Base-by-base conservation (phyloP, 768 basidiomycete genomes). In the Rhizopogon vesiculosus region DNA sequence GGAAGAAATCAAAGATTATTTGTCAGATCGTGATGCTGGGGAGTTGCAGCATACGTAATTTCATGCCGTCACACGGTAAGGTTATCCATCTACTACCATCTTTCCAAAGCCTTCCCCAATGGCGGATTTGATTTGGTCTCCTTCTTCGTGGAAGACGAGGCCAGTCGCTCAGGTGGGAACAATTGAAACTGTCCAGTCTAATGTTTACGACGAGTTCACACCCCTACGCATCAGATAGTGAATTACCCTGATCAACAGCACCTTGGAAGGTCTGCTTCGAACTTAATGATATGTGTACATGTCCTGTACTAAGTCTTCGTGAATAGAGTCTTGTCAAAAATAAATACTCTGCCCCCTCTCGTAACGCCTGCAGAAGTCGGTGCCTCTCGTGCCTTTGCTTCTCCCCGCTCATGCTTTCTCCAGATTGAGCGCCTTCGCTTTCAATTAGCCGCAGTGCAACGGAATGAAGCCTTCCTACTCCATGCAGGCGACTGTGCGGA, bases 401-500 rank as follows among this genome's bases (percentile, higher is more conserved):
- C 43, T 42, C 12, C 45, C n/a, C 35, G 16, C 54, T 69, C 7
- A 57, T 16, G 52, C 60, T 7, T 18, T 13, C 25, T 25, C 42
- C 56, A 91, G 91, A 88, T 93, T 66, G 89, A 93, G 68, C 81
- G 92, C 9, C 77, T 98, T 54, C 80, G 93, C 49, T 78, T 85
- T 65, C 92, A 95, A 59, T 76, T 98, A 18, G 74, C 78, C 35
- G 83, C 83, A 38, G 93, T 95, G 3, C 89, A 97, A 62, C 78
- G 78, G 18, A 91, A 92, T 59, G 84, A 95, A 64, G 93, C 93
- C 0, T 98, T 99, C 72, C 78, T 99, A 39, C 80, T 99, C 2
- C 97, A 99, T 59, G 97, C 97, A 0, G 97, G 97, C 2, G 97
- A 99, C 65, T 99, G 97, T 64, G 94, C 93, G n/a, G 92, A 95